Base-by-base conservation (phyloP, 495 filamentous ascomycete genomes). In the Podospora comata region DNA sequence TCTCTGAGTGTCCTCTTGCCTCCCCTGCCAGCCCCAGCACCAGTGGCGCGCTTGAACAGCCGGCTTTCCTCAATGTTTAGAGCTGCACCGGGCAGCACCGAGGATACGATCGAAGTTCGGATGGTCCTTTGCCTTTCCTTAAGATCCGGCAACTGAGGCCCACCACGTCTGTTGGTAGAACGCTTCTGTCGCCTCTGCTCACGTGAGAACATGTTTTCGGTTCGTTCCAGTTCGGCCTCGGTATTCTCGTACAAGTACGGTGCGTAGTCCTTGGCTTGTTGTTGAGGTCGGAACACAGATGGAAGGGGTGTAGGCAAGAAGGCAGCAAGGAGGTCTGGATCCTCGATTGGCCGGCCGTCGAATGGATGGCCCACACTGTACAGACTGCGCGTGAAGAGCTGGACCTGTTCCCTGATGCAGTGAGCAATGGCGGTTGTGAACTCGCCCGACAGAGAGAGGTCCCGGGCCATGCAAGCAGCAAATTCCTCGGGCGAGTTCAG, bases 361-460 rank as follows among this genome's bases (percentile, higher is more conserved):
- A 98, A 98, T 15, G 92, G 91, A 78, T 99, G 94, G 13, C 92
- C 91, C 44, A 94, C 87, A 71, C 94, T 93, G 76, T 97, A 99
- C 60, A 99, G 85, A 71, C 92, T 96, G 73, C 91, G 90, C 1
- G 92, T 96, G 73, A 97, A 99, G 0, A 97, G 85, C 75, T 99
- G 95, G 60, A 88, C 88, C 75, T 99, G 95, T 77, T 99, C 95
- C 59, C 94, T 90, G 67, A 99, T 99, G 26, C 91, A 94, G 79
- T 98, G 95, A 48, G 96, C 95, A 73, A 99, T 97, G 15, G 95
- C 93, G 0, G 95, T 99, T 7, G 92, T 96, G 75, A 99, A 99
- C 78, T 99, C 95, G 53, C 95, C 95, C 23, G 92, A 92, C 39
- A 99, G 85, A 3, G 92, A 93, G n/a, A 98, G 84, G 66, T 99